phyloP scores from a whole-genome alignment of 208 protist species.

The Zelonia costaricensis region DNA sequence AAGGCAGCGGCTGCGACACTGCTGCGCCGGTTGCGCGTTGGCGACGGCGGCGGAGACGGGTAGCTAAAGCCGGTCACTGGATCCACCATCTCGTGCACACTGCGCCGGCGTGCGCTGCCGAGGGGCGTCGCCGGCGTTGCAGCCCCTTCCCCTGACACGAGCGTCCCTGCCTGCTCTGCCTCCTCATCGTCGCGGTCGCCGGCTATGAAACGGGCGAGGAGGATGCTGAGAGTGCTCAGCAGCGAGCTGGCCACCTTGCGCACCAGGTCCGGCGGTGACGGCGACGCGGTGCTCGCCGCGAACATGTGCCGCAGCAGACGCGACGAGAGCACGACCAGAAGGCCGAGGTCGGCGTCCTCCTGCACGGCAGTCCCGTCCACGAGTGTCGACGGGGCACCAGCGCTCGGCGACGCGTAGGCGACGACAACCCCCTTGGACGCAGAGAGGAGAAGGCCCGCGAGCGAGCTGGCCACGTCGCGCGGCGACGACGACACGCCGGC shows the following conservation, averaged over 20 bases:
- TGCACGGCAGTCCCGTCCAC: neutral
- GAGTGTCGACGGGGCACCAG: neutral
- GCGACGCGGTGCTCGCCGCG: neutral
- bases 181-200: conserved; percentile 4
- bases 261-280: conserved; percentile 14
- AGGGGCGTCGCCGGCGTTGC: neutral
- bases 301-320: conserved; percentile 27
- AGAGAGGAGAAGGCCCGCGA: conserved; percentile 3
- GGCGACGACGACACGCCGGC: no score
- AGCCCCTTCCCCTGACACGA: no score
- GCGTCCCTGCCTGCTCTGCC: neutral
- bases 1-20: neutral
- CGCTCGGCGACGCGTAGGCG: conserved; percentile 1
- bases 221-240: conserved; percentile 26
- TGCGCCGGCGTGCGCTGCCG: neutral
- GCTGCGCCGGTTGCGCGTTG: neutral
- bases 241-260: conserved; percentile 11
- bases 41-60: neutral
- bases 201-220: conserved; percentile 43
- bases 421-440: conserved; percentile 14
- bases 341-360: conserved; percentile 23
- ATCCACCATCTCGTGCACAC: neutral
- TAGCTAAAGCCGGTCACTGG: neutral
- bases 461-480: neutral
- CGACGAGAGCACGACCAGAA: conserved; percentile 21